A percentile compares a stretch with the other conserved stretches of the same genome.
phyloP scores from a whole-genome alignment of 1,284 basidiomycete species.

The Trichosporon ovoides region DNA sequence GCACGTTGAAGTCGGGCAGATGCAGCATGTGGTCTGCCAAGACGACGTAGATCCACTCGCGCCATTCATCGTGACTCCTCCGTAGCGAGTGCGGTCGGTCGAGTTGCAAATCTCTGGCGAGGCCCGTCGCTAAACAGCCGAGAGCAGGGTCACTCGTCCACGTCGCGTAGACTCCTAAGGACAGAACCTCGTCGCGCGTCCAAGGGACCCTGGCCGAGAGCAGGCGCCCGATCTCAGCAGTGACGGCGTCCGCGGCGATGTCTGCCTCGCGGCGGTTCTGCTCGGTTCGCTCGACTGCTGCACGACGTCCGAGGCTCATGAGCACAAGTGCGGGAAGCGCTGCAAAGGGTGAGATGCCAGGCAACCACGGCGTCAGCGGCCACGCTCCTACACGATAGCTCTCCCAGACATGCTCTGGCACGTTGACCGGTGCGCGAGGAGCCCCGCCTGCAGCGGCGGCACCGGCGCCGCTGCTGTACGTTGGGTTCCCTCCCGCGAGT shows the following conservation, averaged over 20 bases:
- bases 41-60: conserved; percentile 45
- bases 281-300: conserved; percentile 28
- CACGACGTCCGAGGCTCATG: conserved; percentile 31
- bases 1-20: conserved; percentile 34
- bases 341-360: conserved; percentile 33
- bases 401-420: conserved; percentile 36
- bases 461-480: not conserved
- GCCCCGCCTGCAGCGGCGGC: not conserved
- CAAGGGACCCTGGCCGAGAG: conserved; percentile 26
- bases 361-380: conserved; percentile 45
- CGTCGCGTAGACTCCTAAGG: conserved; percentile 42
- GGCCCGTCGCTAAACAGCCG: conserved; percentile 34
- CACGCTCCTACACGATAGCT: conserved; percentile 39
- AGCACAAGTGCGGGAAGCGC: conserved; percentile 38
- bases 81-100: conserved; percentile 27
- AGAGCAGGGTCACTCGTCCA: conserved; percentile 42
- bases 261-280: conserved; percentile 26
- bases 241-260: conserved; percentile 23
- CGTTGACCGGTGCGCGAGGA: conserved; percentile 12
- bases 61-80: conserved; percentile 40
- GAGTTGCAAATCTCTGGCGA: conserved; percentile 32
- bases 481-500: not conserved
- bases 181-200: conserved; percentile 41
- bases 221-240: conserved; percentile 31
- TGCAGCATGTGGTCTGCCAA: conserved; percentile 44